These are phyloP conservation scores for Pterocarpus santalinus DNA, from an alignment of 306 rosid species.

Conservation along the genomic window DNA sequence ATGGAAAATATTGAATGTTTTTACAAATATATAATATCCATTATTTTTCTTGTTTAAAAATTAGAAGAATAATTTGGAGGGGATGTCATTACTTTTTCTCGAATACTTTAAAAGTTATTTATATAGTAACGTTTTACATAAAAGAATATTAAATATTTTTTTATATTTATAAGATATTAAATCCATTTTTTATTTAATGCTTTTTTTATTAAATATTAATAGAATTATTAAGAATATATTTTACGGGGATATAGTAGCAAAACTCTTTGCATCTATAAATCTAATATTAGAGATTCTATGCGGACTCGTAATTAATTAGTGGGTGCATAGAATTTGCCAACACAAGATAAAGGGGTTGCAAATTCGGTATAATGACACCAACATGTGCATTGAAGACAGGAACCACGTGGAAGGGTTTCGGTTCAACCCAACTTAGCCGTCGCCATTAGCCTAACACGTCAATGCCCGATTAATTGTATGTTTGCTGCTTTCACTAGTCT, in stretches of 20 bases:
- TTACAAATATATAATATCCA: too few relatives aligned
- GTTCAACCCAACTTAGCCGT: slow-evolving; percentile 12
- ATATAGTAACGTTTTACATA: background rate
- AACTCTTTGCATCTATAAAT: background rate
- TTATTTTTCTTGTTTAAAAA: too few relatives aligned
- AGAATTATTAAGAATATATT: too few relatives aligned
- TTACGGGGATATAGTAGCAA: too few relatives aligned
- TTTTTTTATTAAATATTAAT: too few relatives aligned
- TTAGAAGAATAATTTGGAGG: too few relatives aligned
- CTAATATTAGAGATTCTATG: background rate
- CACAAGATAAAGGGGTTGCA: slow-evolving; percentile 38
- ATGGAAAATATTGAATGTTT: too few relatives aligned
- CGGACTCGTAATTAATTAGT: slow-evolving; percentile 3
- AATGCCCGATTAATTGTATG: background rate
- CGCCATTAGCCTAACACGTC: slow-evolving; percentile 7
- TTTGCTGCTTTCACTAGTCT: background rate
- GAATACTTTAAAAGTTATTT: background rate
- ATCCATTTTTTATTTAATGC: too few relatives aligned
- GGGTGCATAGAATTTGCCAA: background rate
- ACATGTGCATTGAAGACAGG: slow-evolving; percentile 56
- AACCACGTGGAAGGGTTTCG: slow-evolving; percentile 53
- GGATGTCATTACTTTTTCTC: too few relatives aligned
- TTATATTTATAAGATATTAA: too few relatives aligned
- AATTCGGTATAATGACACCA: slow-evolving; percentile 46
- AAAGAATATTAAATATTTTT: too few relatives aligned